Base-by-base conservation (phyloP, 2,329 filamentous ascomycete genomes). In the Paecilomyces formosus region DNA sequence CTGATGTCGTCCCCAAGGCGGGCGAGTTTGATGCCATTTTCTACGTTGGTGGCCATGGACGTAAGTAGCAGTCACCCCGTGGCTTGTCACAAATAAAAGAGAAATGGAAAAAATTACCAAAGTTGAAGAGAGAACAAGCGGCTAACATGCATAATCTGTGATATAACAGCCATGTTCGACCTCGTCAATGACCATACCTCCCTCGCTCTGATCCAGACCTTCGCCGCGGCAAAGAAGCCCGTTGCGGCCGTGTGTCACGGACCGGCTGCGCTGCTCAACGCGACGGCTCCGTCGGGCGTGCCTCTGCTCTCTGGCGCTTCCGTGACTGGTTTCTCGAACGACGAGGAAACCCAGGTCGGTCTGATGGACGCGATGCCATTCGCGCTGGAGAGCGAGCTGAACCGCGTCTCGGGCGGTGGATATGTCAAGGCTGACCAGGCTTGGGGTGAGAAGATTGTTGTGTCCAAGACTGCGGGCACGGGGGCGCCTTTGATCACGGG, bases 21-120 rank as follows among this genome's bases (percentile, higher is more conserved):
- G 72, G 70, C 58, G 84, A 88, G 61, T 90, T 85, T 66, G 88
- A 84, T 63, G 87, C 85, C 33, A 76, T 85, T 55, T 85, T 84
- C 68, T 85, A 80, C 63, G 81, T 84, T 51, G 83, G 83, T 56
- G 82, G 83, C 31, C 81, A 85, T 63, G 82, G 81, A 51, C 82
- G 79, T 82, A 71, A 62, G 79, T 71, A 28, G 28, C 33, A 49
- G n/a, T 39, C 7, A 7, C n/a, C 28, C 13, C 24, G 3, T 26
- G 3, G 6, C 3, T 26, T 26, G 24, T 26, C 24, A 6, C 24
- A 26, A 26, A 26, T 26, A 26, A 26, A 6, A 26, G 6, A 26
- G 24, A 26, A 26, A 26, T 4, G 6, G 24, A 26, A 26, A 6
- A 26, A 26, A n/a, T n/a, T n/a, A n/a, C n/a, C n/a, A n/a, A n/a